phyloP scores from a whole-genome alignment of 2,329 filamentous ascomycete species.

The Fusarium ambrosium region DNA sequence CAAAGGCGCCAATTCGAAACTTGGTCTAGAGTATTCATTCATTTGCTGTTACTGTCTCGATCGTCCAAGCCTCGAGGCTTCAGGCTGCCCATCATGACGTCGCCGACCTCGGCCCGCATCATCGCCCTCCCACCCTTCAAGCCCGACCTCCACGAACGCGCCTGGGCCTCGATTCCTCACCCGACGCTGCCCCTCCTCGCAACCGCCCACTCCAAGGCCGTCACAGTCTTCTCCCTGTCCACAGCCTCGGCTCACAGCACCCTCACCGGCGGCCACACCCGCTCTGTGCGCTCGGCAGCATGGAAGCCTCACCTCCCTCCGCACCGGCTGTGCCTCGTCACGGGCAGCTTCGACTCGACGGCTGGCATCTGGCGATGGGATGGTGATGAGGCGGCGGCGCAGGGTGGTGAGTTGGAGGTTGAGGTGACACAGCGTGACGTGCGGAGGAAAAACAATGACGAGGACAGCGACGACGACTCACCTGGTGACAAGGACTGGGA shows the following conservation, averaged over 20 bases:
- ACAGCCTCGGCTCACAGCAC: conserved; percentile 83
- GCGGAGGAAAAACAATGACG: conserved; percentile 36
- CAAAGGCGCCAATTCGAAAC: neutral
- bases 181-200: conserved; percentile 89
- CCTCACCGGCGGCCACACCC: conserved; percentile 89
- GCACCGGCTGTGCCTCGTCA: conserved; percentile 82
- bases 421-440: conserved; percentile 54
- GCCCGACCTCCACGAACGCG: conserved; percentile 75
- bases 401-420: conserved; percentile 54
- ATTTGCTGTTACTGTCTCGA: too few species aligned
- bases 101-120: conserved; percentile 52
- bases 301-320: conserved; percentile 83
- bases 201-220: conserved; percentile 87
- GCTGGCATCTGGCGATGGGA: conserved; percentile 86
- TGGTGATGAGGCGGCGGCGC: conserved; percentile 53
- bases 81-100: conserved; percentile 34
- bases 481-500: conserved; percentile 88
- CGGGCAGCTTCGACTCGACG: conserved; percentile 93
- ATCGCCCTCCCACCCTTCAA: conserved; percentile 64
- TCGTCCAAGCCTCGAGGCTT: neutral
- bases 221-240: conserved; percentile 89
- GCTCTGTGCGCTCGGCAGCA: conserved; percentile 85
- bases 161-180: conserved; percentile 89
- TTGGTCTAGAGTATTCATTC: neutral
- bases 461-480: conserved; percentile 53